Evolutionary conservation across 2,329 filamentous ascomycete genomes (phyloP).

Genomic region (Diaporthe sp.): DNA sequence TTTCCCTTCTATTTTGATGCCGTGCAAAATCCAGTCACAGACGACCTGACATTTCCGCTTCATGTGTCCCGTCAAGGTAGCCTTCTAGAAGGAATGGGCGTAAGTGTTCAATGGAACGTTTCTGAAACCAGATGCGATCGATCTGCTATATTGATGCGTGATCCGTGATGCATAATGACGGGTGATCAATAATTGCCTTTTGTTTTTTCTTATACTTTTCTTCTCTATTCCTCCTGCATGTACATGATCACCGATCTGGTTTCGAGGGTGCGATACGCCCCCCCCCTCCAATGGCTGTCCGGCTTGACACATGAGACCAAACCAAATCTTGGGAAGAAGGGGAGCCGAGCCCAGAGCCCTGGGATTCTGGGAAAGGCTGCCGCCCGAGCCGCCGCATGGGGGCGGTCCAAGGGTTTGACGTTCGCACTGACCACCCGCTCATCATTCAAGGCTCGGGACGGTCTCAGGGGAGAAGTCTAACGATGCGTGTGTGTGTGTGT

Average conservation of each 20-base stretch:
- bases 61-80: not conserved
- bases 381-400: slow-evolving; percentile 11
- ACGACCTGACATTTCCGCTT: not conserved
- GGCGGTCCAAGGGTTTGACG: not conserved
- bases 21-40: not conserved
- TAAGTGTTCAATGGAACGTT: slow-evolving; percentile 2
- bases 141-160: not conserved
- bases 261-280: not conserved
- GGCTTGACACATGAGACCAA: not conserved
- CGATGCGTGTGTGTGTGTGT: not conserved
- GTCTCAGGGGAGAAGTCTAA: slow-evolving; percentile 5
- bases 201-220: not conserved
- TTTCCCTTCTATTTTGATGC: not conserved
- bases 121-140: slow-evolving; percentile 3
- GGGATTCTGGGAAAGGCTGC: not conserved
- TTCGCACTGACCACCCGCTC: slow-evolving; percentile 25
- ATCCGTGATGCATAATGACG: not conserved
- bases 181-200: not conserved
- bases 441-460: not conserved
- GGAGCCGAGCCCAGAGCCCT: not conserved
- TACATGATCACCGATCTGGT: not conserved
- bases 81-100: not conserved
- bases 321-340: not conserved
- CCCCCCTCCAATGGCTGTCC: not conserved
- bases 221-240: not conserved